These are phyloP conservation scores for Sporothrix humicola DNA, from an alignment of 2,329 filamentous ascomycete species.

Conservation along the genomic window DNA sequence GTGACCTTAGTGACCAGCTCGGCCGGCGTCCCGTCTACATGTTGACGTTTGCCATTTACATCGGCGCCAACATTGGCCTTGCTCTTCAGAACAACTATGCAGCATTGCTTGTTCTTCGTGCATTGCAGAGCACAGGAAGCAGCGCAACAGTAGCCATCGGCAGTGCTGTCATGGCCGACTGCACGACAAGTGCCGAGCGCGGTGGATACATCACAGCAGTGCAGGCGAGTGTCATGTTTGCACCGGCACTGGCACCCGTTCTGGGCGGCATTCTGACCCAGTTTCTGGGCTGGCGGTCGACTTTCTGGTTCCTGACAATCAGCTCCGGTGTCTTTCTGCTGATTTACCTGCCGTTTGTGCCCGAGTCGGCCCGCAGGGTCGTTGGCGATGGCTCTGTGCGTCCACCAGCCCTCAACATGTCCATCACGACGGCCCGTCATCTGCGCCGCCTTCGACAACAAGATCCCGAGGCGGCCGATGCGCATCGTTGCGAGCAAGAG, in stretches of 20 bases:
- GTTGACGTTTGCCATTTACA: conserved; percentile 53
- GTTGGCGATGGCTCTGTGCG: conserved; percentile 55
- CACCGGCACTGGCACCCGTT: conserved; percentile 53
- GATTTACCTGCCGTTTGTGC: conserved; percentile 42
- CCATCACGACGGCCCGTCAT: conserved; percentile 35
- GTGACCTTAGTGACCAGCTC: conserved; percentile 55
- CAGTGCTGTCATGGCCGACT: conserved; percentile 56
- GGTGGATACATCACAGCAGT: conserved; percentile 59
- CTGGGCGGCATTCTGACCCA: conserved; percentile 59
- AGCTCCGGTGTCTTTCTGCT: conserved; percentile 45
- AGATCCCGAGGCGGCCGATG: conserved; percentile 35
- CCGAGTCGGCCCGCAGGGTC: conserved; percentile 48
- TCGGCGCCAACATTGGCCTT: conserved; percentile 54
- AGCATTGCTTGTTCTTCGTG: conserved; percentile 55
- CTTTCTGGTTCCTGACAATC: conserved; percentile 64
- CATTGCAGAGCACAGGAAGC: conserved; percentile 58
- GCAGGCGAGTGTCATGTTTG: conserved; percentile 52
- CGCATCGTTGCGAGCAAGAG: conserved; percentile 31
- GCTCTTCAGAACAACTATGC: conserved; percentile 51
- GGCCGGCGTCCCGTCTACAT: conserved; percentile 57
- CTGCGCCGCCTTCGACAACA: conserved; percentile 19
- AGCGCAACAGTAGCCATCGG: conserved; percentile 61
- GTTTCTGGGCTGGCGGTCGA: conserved; percentile 58
- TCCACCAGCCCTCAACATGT: conserved; percentile 43
- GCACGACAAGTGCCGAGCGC: conserved; percentile 59